Percentiles rank a stretch among this genome's conserved stretches.
Conservation (phyloP, 139 green algal genomes). For the Trebouxia sp. region DNA sequence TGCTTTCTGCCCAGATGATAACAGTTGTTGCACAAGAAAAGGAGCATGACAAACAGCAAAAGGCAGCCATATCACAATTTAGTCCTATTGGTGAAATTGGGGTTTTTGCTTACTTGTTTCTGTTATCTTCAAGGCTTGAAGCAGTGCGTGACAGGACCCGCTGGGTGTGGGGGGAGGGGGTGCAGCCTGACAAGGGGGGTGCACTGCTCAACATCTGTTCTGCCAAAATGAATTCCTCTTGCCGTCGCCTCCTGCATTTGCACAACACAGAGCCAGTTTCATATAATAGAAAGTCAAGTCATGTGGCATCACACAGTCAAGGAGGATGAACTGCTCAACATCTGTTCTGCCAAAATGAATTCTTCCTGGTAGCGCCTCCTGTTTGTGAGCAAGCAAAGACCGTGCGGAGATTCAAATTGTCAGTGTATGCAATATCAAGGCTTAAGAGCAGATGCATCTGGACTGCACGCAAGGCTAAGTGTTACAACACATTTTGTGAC, state of each 20-base stretch:
- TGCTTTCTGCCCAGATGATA: too few species aligned
- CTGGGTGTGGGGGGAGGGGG: not conserved
- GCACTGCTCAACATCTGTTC: not conserved
- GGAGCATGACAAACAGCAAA: not conserved
- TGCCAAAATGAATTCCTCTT: not conserved
- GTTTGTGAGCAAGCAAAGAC: too few species aligned
- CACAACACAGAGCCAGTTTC: not conserved
- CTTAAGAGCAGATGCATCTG: not conserved
- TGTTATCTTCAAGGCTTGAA: not conserved
- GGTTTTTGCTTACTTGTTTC: slow-evolving; percentile 17
- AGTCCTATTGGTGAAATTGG: not conserved
- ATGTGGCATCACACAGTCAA: too few species aligned
- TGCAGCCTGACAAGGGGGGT: not conserved
- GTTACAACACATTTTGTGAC: too few species aligned
- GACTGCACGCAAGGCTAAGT: not conserved
- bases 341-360: too few species aligned
- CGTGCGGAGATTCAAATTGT: too few species aligned
- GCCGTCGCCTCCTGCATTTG: not conserved
- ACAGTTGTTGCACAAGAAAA: not conserved
- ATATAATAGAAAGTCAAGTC: too few species aligned
- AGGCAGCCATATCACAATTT: not conserved
- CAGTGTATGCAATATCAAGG: too few species aligned
- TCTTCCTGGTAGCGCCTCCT: too few species aligned
- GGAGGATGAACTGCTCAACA: too few species aligned
- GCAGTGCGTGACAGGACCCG: not conserved